Evolutionary conservation across 306 rosid genomes (phyloP).

Genomic region (Dryas drummondii): DNA sequence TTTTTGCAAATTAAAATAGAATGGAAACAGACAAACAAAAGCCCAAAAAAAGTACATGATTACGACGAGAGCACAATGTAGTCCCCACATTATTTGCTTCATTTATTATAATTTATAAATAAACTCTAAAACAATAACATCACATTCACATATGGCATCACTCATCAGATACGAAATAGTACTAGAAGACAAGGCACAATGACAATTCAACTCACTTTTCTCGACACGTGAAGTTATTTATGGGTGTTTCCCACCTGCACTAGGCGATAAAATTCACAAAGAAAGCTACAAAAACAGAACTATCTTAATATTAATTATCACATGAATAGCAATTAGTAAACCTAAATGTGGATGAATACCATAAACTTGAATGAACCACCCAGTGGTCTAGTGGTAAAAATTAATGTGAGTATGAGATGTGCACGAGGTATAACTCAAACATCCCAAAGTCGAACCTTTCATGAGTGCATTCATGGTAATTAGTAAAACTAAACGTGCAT

Average conservation of each 20-base stretch:
- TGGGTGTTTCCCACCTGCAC: neutral
- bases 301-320: too few species aligned
- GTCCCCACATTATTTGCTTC: constrained; percentile 12
- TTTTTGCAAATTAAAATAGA: too few species aligned
- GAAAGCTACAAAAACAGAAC: neutral
- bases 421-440: too few species aligned
- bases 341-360: too few species aligned
- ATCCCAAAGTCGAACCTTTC: too few species aligned
- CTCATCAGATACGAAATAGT: neutral
- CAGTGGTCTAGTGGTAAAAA: too few species aligned
- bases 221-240: neutral
- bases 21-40: neutral
- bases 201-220: constrained; percentile 4
- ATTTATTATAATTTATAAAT: neutral
- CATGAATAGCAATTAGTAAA: too few species aligned
- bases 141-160: neutral
- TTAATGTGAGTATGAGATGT: too few species aligned
- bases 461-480: too few species aligned
- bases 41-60: neutral
- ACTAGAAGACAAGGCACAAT: constrained; percentile 1
- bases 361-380: too few species aligned
- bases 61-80: neutral
- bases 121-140: neutral
- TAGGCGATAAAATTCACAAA: neutral
- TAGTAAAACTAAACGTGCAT: too few species aligned